These are phyloP conservation scores for Phaeophleospora eucalypticola DNA, from an alignment of 2,329 filamentous ascomycete genomes.

Conservation along the genomic window DNA sequence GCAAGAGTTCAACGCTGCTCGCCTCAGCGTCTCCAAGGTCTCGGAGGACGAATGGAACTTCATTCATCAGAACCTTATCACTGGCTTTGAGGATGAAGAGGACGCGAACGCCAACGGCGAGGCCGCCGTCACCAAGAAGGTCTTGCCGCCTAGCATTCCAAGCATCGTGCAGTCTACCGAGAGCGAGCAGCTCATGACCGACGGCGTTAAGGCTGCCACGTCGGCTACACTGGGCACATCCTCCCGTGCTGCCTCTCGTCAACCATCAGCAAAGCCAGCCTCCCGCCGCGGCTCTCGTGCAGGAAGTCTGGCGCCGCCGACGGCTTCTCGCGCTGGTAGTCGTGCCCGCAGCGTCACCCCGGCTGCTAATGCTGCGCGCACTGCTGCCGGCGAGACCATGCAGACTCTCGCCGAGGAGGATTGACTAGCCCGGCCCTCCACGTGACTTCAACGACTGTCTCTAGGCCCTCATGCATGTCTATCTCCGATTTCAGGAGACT, in stretches of 20 bases:
- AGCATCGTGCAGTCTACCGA: conserved; percentile 7
- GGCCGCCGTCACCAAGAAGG: conserved; percentile 31
- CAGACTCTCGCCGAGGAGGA: conserved; percentile 10
- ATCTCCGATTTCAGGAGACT: too few species aligned
- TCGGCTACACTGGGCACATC: conserved; percentile 14
- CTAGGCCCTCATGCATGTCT: too few species aligned
- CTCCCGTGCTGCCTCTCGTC: conserved; percentile 11
- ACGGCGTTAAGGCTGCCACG: conserved; percentile 11
- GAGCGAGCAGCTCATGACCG: conserved; percentile 11
- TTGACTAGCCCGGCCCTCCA: not conserved
- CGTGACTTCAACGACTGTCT: too few species aligned
- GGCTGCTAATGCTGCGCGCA: conserved; percentile 4
- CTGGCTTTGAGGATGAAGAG: conserved; percentile 22
- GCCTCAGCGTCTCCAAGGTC: conserved; percentile 75
- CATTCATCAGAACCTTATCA: conserved; percentile 44
- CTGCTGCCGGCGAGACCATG: too few species aligned
- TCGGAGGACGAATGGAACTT: conserved; percentile 61
- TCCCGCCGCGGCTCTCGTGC: conserved; percentile 15
- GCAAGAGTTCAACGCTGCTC: conserved; percentile 77
- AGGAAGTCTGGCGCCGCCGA: conserved; percentile 10
- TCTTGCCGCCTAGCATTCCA: conserved; percentile 4
- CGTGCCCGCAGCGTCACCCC: conserved; percentile 14
- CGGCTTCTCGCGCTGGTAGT: conserved; percentile 11
- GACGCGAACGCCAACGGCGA: conserved; percentile 18
- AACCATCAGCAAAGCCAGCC: not conserved